Base-by-base conservation (phyloP, 768 basidiomycete genomes). In the Phanerochaete sordida region DNA sequence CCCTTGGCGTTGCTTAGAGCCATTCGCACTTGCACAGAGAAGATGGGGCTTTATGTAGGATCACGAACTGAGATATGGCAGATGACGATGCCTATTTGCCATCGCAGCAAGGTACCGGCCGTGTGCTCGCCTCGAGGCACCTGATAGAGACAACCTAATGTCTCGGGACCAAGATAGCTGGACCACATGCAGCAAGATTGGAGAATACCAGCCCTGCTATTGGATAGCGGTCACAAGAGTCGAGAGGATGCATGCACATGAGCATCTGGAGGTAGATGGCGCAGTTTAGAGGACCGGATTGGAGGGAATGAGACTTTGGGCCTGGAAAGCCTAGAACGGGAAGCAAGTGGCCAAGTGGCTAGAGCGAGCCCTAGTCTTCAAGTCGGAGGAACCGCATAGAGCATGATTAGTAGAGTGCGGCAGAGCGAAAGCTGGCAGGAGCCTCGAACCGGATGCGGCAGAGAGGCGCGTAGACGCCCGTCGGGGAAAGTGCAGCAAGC, bases 1-100 rank as follows among this genome's bases (percentile, higher is more conserved):
- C 63, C 61, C 64, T 67, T 67, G 63, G 57, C 44, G 58, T 62
- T 52, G 9, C 30, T 61, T 12, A 61, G 28, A 27, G 57, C 37
- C 61, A 57, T 61, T 30, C 53, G 39, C 46, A 47, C 21, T 11
- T 23, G 46, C 46, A 47, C 21, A 11, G 46, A 23, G 46, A 16
- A 47, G 15, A 47, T 12, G 46, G 46, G n/a, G n/a, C n/a, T 47
- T 21, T 47, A n/a, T 23, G 24, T 12, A n/a, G n/a, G 48, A 49
- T 28, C 3, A 28, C 48, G 13, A 19, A 6, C 48, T 12, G 24
- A 49, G 24, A 30, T 49, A n/a, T n/a, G 28, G 26, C 26, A 30
- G 48, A 27, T 30, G 48, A 49, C 48, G 9, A n/a, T 16, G 48
- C 24, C n/a, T 49, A 30, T 13, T 28, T 26, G 48, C 8, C 19